Conservation (phyloP, 116 monocot genomes). For the Dioscorea cayenensis region DNA sequence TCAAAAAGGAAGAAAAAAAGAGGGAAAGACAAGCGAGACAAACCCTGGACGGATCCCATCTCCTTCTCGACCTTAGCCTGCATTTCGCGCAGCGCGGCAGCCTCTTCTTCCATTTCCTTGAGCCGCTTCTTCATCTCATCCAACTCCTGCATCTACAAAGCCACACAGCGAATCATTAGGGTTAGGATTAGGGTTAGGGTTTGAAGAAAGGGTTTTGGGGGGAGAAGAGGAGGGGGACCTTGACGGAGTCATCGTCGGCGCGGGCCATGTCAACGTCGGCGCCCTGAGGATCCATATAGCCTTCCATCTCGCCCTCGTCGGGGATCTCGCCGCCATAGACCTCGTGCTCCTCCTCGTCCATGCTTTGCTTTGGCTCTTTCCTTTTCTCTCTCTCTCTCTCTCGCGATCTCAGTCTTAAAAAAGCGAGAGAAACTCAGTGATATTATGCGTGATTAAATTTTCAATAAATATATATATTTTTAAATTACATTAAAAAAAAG, state of each 20-base stretch:
- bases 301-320: slow-evolving; percentile 49
- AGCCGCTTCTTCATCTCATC: slow-evolving; percentile 92
- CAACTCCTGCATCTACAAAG: slow-evolving; percentile 45
- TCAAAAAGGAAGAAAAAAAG: too few relatives aligned
- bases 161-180: slow-evolving; percentile 12
- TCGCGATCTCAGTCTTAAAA: neutral
- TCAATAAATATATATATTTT: too few relatives aligned
- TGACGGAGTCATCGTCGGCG: slow-evolving; percentile 31
- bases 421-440: too few relatives aligned
- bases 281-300: slow-evolving; percentile 22
- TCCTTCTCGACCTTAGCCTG: slow-evolving; percentile 93
- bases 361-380: too few relatives aligned
- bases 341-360: slow-evolving; percentile 70
- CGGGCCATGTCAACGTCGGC: slow-evolving; percentile 49
- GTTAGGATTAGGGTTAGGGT: slow-evolving; percentile 22
- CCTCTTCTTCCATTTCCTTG: slow-evolving; percentile 95
- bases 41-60: slow-evolving; percentile 74
- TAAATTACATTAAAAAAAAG: too few relatives aligned
- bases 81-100: slow-evolving; percentile 85
- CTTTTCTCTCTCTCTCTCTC: neutral
- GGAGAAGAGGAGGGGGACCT: slow-evolving; percentile 18
- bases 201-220: neutral
- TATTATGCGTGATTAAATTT: too few relatives aligned
- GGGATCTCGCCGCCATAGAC: slow-evolving; percentile 68
- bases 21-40: too few relatives aligned